Evolutionary conservation across 1,284 basidiomycete genomes (phyloP), one percentile per base, ranked within the genome.

Genomic region (Sanghuangporus weigelae): DNA sequence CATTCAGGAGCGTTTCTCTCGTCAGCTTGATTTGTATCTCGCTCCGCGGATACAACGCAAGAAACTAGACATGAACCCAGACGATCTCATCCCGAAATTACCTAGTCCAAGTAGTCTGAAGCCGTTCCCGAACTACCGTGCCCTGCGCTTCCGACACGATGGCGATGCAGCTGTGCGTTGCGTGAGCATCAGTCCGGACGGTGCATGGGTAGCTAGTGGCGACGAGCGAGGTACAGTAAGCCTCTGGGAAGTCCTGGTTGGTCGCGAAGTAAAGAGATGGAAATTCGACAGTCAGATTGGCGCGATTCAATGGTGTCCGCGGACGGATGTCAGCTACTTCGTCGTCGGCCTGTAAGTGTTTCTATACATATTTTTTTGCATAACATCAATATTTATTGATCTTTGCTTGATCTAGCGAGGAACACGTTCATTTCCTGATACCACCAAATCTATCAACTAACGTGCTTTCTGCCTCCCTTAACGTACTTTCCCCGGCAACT

Each of bases 1-100:
- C 74, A 93, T 99, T 67, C 92, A 96, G 74, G 92, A 99, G 71
- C 86, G 95, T 58, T 98, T 99, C 77, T 89, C 87, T 71, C 89
- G 97, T 35, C 96, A 97, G 75, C 84, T 99, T 42, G 97, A 99
- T 76, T 81, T 99, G 48, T 99, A 99, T 75, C 86, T 99, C 55
- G 97, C 97, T 6, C 97, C 97, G 44, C 86, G 97, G 58, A 88
- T 98, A 69, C 90, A 95, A 69, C 81, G 90, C 64, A 87, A 84
- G 68, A 95, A 92, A 75, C 84, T 98, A 55, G 93, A 93, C 71
- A 92, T 96, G 65, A 93, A 97, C 72, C 95, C 97, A 0, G 87
- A 91, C 68, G 90, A 89, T 64, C 81, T 99, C 31, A 89, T 99
- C 58, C 97, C 97, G 48, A 96, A 98, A 77, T 81, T 99, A n/a